A percentile compares a stretch with the other conserved stretches of the same genome.
phyloP scores from a whole-genome alignment of 2,329 filamentous ascomycete genomes.

The Corinectria fuckeliana region DNA sequence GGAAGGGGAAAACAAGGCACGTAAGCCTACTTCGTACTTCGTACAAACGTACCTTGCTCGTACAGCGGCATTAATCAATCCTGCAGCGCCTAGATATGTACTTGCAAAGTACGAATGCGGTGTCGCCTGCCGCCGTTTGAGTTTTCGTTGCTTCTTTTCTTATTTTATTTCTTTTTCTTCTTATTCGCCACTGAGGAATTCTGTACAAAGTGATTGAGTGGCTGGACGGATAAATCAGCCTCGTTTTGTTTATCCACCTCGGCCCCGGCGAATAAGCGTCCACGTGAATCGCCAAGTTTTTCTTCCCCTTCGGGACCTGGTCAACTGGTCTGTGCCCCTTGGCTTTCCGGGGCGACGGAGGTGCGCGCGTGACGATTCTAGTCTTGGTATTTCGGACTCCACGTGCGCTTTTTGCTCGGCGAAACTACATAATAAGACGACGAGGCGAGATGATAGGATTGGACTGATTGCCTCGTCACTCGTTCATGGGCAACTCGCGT shows the following conservation, averaged over 20 bases:
- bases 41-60: too few species aligned
- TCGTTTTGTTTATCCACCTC: not conserved
- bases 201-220: too few species aligned
- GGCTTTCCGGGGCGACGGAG: too few species aligned
- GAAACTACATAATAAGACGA: not conserved
- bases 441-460: not conserved
- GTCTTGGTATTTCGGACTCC: not conserved
- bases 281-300: constrained; percentile 26
- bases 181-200: not conserved
- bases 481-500: too few species aligned
- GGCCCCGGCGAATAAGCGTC: constrained; percentile 25
- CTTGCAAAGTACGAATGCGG: too few species aligned
- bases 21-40: too few species aligned
- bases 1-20: not conserved
- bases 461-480: too few species aligned
- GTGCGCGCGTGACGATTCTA: not conserved
- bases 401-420: not conserved
- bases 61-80: too few species aligned
- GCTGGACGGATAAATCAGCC: not conserved
- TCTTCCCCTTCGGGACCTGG: too few species aligned
- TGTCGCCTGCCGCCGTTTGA: not conserved
- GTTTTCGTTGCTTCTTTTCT: not conserved
- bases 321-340: not conserved
- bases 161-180: not conserved
- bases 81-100: too few species aligned